A percentile compares a stretch with the other conserved stretches of the same genome.
Conservation (phyloP, 1,284 basidiomycete species). For the Leccinum subspadiceum region DNA sequence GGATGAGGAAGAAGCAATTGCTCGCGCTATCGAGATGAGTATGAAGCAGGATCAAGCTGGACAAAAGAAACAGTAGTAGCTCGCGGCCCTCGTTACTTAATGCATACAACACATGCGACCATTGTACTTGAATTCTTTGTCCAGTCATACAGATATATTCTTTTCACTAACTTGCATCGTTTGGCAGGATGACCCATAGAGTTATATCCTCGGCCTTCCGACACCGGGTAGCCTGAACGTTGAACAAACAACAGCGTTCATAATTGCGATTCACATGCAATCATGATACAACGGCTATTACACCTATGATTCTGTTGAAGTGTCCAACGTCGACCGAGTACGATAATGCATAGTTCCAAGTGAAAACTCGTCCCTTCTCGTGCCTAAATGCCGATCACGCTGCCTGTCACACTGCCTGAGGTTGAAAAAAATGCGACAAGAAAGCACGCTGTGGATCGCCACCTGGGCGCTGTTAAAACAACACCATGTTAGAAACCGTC, state of each 20-base stretch:
- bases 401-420: constrained; percentile 23
- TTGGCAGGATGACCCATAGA: background rate
- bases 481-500: constrained; percentile 9
- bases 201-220: background rate
- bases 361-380: background rate
- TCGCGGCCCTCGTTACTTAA: background rate
- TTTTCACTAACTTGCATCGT: background rate
- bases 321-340: background rate
- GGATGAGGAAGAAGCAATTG: constrained; percentile 56
- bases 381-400: constrained; percentile 12
- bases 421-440: constrained; percentile 32
- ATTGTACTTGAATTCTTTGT: constrained; percentile 1
- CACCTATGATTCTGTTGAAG: background rate
- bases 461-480: constrained; percentile 27
- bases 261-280: background rate
- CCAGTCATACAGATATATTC: constrained; percentile 3
- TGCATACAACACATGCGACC: background rate
- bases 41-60: constrained; percentile 47
- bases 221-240: background rate
- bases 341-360: constrained; percentile 12
- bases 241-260: background rate
- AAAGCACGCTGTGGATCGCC: constrained; percentile 28
- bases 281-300: background rate
- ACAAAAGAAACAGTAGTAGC: constrained; percentile 31
- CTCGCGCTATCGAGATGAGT: constrained; percentile 59